phyloP scores from a whole-genome alignment of 352 stramenopile species.

The Phytophthora fragariaefolia region DNA sequence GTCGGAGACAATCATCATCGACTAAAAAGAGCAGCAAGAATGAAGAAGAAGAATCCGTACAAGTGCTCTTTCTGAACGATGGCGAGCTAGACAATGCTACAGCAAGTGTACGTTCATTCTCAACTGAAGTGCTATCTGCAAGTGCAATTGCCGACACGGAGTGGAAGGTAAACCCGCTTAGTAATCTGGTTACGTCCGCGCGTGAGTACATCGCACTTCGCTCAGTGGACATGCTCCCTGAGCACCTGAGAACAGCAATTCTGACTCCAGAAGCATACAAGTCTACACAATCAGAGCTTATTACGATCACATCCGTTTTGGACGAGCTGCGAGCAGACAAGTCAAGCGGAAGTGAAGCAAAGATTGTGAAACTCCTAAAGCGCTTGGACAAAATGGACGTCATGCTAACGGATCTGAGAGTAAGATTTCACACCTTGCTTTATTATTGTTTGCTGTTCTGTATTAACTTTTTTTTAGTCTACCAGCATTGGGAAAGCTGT shows the following conservation, averaged over 20 bases:
- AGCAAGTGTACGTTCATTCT: slow-evolving; percentile 62
- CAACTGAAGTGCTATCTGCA: slow-evolving; percentile 68
- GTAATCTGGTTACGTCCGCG: slow-evolving; percentile 80
- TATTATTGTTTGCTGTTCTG: not conserved
- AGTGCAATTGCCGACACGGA: slow-evolving; percentile 73
- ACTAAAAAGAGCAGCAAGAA: slow-evolving; percentile 51
- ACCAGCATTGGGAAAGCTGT: slow-evolving; percentile 88
- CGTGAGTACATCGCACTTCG: slow-evolving; percentile 86
- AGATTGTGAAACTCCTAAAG: slow-evolving; percentile 72
- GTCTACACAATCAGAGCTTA: slow-evolving; percentile 76
- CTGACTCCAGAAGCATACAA: slow-evolving; percentile 83
- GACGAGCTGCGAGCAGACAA: slow-evolving; percentile 55
- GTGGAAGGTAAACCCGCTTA: slow-evolving; percentile 78
- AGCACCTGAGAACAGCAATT: slow-evolving; percentile 81
- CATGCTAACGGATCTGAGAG: slow-evolving; percentile 79
- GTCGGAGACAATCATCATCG: slow-evolving; percentile 50
- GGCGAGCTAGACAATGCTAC: slow-evolving; percentile 78
- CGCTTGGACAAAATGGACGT: slow-evolving; percentile 76
- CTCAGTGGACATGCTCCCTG: slow-evolving; percentile 84
- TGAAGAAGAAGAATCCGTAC: slow-evolving; percentile 72
- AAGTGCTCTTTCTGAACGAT: slow-evolving; percentile 84
- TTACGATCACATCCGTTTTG: slow-evolving; percentile 68
- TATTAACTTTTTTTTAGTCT: slow-evolving; percentile 45
- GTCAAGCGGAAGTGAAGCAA: slow-evolving; percentile 35
- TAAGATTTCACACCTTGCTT: slow-evolving; percentile 27